Evolutionary conservation across 768 basidiomycete genomes (phyloP), one percentile per base, ranked within the genome.

Genomic region (Lyophyllum atratum): DNA sequence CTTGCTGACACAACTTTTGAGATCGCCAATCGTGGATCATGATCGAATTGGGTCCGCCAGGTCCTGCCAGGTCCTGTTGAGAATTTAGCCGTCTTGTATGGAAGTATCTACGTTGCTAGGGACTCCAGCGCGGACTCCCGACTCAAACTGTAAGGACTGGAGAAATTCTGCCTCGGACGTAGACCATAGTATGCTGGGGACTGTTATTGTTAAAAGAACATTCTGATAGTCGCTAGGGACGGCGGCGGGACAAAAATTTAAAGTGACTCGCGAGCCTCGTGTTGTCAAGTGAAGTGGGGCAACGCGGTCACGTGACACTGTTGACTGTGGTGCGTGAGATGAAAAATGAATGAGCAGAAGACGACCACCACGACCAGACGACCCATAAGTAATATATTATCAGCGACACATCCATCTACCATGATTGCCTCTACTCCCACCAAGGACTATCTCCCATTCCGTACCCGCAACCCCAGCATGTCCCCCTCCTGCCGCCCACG

Each of bases 381-480:
- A 59, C 50, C 39, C 24, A 25, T 42, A 19, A 48, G 28, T 17
- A 22, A 46, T 48, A 34, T 65, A 62, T 44, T 47, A 52, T 24
- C 59, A 67, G 58, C 51, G 52, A 55, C 54, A 39, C 39, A 49
- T 31, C 37, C 59, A 64, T 63, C 64, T 58, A 67, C 66, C 54
- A 80, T 80, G 79, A 76, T 79, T 59, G 70, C 74, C 58, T 76
- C 79, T 51, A 78, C 77, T 40, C 78, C 77, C 25, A 73, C 74
- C 57, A 76, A 73, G 59, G 72, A 71, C 56, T 72, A 69, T 64
- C 47, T 74, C 50, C 66, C 74, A 49, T 68, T 68, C 57, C 66
- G 64, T 46, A 25, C 72, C 56, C 65, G 66, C 63, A 66, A 71
- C 55, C 57, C 64, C 21, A 66, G 67, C 56, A 70, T 71, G 60